These are phyloP conservation scores for Chlamydomonas sp. DNA, from an alignment of 139 green algal genomes.

Conservation along the genomic window DNA sequence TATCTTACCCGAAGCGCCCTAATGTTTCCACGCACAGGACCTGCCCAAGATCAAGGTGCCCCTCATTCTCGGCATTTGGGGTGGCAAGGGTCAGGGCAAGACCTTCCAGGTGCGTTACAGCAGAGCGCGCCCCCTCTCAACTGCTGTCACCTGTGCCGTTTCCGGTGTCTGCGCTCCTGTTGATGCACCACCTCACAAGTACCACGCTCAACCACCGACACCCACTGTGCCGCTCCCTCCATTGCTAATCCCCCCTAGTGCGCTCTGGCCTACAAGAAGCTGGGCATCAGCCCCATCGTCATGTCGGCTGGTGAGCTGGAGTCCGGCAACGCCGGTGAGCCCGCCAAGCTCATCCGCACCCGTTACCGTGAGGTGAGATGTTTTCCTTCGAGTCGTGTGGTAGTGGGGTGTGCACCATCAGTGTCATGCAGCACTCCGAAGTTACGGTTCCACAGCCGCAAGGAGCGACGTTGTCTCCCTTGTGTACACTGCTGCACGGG, in stretches of 20 bases:
- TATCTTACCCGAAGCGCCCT: conserved; percentile 85
- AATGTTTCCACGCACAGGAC: conserved; percentile 46
- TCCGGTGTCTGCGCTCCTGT: too few relatives aligned
- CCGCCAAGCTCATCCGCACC: conserved; percentile 98
- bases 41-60: conserved; percentile 93
- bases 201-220: too few relatives aligned
- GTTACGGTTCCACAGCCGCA: too few relatives aligned
- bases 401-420: background rate
- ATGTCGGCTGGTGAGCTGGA: conserved; percentile 99
- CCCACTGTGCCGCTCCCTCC: too few relatives aligned
- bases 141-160: too few relatives aligned
- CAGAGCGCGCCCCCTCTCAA: too few relatives aligned
- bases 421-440: too few relatives aligned
- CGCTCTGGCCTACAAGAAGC: conserved; percentile 97
- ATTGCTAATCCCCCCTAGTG: conserved; percentile 61
- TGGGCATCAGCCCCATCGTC: conserved; percentile 97
- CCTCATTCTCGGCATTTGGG: conserved; percentile 98
- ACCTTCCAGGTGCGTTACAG: conserved; percentile 80
- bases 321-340: conserved; percentile 98
- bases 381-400: background rate
- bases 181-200: too few relatives aligned
- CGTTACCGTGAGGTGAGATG: conserved; percentile 80
- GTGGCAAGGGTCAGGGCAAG: conserved; percentile 98
- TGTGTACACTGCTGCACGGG: too few relatives aligned
- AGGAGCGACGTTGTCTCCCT: too few relatives aligned